These are phyloP conservation scores for Aspergillus quadricinctus DNA, from an alignment of 2,329 filamentous ascomycete species.

Conservation along the genomic window DNA sequence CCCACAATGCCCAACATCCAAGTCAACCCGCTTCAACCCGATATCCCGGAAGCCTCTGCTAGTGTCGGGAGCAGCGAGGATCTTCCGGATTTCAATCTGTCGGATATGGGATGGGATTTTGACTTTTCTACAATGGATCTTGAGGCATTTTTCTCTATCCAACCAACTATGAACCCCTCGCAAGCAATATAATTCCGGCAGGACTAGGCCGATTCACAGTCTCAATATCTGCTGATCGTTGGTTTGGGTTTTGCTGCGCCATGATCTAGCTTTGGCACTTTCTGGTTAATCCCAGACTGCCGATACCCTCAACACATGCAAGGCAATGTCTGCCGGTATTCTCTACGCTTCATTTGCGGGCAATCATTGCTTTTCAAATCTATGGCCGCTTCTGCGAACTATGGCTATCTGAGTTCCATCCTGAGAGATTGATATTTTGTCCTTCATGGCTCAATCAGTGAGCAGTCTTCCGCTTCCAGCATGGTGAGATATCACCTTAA, in stretches of 20 bases:
- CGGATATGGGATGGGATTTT: conserved; percentile 38
- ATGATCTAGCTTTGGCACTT: no score
- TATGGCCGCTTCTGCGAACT: no score
- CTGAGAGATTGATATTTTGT: no score
- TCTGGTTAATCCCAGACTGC: not conserved
- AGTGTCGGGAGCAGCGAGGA: conserved; percentile 27
- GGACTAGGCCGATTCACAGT: not conserved
- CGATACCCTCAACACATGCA: not conserved
- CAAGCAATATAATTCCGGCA: not conserved
- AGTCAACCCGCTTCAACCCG: conserved; percentile 17
- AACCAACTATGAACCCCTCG: conserved; percentile 19
- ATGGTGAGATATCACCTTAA: not conserved
- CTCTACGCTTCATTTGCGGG: not conserved
- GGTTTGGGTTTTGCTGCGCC: not conserved
- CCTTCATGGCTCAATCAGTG: not conserved
- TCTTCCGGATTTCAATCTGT: conserved; percentile 33
- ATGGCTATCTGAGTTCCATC: no score
- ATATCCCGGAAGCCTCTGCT: conserved; percentile 17
- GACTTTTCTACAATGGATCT: conserved; percentile 40
- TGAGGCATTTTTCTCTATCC: conserved; percentile 35
- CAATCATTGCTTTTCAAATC: not conserved
- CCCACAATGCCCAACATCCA: conserved; percentile 18
- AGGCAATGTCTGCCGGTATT: not conserved
- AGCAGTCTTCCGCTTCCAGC: not conserved
- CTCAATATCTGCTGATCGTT: not conserved